phyloP scores from a whole-genome alignment of 345 rosid genomes.

The Arabidopsis suecica region DNA sequence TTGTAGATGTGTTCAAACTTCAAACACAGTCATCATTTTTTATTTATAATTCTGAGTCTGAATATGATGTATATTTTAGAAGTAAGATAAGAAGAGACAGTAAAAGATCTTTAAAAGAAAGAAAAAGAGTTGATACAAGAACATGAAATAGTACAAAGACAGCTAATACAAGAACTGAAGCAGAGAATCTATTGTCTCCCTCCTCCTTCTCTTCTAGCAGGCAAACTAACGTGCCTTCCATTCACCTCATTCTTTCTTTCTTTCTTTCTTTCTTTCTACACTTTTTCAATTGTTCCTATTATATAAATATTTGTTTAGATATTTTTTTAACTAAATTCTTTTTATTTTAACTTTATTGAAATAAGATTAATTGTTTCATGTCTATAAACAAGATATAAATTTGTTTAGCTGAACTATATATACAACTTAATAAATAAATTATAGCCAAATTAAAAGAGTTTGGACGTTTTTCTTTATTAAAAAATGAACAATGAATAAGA shows the following conservation, averaged over 20 bases:
- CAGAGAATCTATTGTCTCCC: slow-evolving; percentile 47
- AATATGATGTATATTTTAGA: not conserved
- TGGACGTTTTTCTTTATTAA: not conserved
- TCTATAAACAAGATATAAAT: not conserved
- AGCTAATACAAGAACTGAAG: slow-evolving; percentile 48
- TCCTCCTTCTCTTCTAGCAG: slow-evolving; percentile 32
- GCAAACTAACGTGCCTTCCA: slow-evolving; percentile 49
- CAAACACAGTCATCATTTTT: slow-evolving; percentile 17
- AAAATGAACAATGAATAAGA: not conserved
- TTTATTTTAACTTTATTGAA: not conserved
- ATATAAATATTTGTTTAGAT: not conserved
- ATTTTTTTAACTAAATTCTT: not conserved
- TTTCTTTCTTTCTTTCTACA: too few relatives aligned
- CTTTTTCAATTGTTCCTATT: not conserved
- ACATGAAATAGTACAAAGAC: slow-evolving; percentile 42
- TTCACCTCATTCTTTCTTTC: slow-evolving; percentile 27
- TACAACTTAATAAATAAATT: not conserved
- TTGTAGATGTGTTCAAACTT: slow-evolving; percentile 21
- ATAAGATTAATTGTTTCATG: not conserved
- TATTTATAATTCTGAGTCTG: not conserved
- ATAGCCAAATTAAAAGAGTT: not conserved
- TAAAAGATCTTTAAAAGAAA: slow-evolving; percentile 10
- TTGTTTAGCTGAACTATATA: not conserved
- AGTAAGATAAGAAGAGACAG: not conserved
- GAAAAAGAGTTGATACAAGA: not conserved